A percentile compares a stretch with the other conserved stretches of the same genome.
Evolutionary conservation across 441 rosid genomes (phyloP).

Genomic region (Biscutella laevigata): DNA sequence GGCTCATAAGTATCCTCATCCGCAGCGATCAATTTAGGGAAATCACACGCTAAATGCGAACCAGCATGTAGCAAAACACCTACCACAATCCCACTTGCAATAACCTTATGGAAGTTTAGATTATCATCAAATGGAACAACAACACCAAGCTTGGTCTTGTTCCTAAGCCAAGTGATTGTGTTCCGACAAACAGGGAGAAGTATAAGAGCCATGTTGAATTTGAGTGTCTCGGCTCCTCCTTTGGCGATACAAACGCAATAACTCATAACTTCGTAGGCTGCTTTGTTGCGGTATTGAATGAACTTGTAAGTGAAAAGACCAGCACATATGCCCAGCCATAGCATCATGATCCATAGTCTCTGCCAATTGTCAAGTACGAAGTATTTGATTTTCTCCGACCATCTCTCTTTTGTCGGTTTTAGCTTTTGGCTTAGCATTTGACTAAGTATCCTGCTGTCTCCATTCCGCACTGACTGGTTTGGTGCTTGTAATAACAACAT

Average conservation of each 20-base stretch:
- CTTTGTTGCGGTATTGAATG: slow-evolving; percentile 49
- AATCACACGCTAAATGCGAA: slow-evolving; percentile 77
- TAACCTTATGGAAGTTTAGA: slow-evolving; percentile 36
- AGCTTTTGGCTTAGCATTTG: slow-evolving; percentile 80
- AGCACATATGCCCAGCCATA: slow-evolving; percentile 55
- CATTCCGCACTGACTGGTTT: slow-evolving; percentile 47
- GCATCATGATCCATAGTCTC: slow-evolving; percentile 68
- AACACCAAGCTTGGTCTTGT: slow-evolving; percentile 26
- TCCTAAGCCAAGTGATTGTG: slow-evolving; percentile 30
- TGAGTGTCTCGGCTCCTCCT: slow-evolving; percentile 63
- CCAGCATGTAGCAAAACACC: slow-evolving; percentile 52
- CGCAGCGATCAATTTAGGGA: slow-evolving; percentile 56
- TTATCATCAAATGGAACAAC: slow-evolving; percentile 32
- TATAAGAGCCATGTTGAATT: slow-evolving; percentile 67
- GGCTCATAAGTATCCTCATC: slow-evolving; percentile 55
- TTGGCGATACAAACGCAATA: slow-evolving; percentile 63
- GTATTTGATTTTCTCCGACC: slow-evolving; percentile 43
- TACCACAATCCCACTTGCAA: slow-evolving; percentile 43
- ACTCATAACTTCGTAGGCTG: slow-evolving; percentile 55
- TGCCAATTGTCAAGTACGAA: slow-evolving; percentile 79
- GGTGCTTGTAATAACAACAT: slow-evolving; percentile 72
- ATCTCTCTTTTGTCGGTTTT: slow-evolving; percentile 53
- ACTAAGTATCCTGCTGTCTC: slow-evolving; percentile 69
- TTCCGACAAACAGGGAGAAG: slow-evolving; percentile 57
- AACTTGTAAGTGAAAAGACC: slow-evolving; percentile 67